A percentile compares a stretch with the other conserved stretches of the same genome.
Evolutionary conservation across 352 stramenopile species (phyloP).

Genomic region (Globisporangium irregulare): DNA sequence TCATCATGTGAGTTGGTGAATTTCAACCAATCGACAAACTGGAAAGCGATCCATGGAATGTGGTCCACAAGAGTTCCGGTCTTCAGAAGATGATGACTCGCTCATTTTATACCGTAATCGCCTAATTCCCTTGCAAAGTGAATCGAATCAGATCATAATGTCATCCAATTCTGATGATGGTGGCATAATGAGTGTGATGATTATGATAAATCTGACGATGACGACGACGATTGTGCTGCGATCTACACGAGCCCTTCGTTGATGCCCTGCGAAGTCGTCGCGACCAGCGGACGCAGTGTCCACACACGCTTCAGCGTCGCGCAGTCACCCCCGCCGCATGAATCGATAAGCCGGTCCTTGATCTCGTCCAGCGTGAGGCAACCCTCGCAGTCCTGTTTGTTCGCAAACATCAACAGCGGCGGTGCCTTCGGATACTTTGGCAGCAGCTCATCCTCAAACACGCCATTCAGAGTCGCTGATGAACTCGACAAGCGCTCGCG

Average conservation of each 20-base stretch:
- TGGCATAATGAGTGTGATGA: no score
- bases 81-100: not conserved
- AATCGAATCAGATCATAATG: no score
- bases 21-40: not conserved
- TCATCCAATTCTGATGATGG: not conserved
- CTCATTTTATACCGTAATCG: not conserved
- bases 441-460: constrained; percentile 14
- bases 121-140: not conserved
- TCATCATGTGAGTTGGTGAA: not conserved
- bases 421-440: no score
- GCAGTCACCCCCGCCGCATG: no score
- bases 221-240: not conserved
- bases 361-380: constrained; percentile 5
- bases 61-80: not conserved
- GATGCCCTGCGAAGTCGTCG: not conserved
- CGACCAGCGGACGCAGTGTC: not conserved
- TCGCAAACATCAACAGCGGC: constrained; percentile 7
- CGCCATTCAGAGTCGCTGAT: constrained; percentile 19
- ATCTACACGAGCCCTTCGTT: not conserved
- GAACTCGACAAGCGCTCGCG: constrained; percentile 22
- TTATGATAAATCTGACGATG: not conserved
- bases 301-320: not conserved
- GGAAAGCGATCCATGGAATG: not conserved
- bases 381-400: constrained; percentile 12
- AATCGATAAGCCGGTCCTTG: not conserved